phyloP scores from a whole-genome alignment of 805 yeast species.

The Tetrapisispora namnaoensis region DNA sequence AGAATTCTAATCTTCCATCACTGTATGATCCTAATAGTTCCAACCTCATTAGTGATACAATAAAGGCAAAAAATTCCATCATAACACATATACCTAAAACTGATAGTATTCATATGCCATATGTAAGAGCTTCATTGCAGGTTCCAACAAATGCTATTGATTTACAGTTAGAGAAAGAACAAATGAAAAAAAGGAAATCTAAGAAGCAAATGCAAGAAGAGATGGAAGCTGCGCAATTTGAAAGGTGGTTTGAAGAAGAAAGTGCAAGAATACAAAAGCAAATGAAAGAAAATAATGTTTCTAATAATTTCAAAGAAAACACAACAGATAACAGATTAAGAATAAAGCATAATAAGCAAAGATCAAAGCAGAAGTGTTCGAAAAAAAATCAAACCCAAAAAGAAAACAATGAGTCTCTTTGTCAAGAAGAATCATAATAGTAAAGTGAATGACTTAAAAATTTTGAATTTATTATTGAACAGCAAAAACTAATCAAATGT shows the following conservation, averaged over 20 bases:
- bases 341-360: background rate
- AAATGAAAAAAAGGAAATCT: background rate
- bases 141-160: slow-evolving; percentile 3
- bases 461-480: no score
- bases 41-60: background rate
- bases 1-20: slow-evolving; percentile 14
- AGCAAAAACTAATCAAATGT: no score
- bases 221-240: slow-evolving; percentile 76
- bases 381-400: background rate
- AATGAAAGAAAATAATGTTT: background rate
- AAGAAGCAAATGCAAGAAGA: slow-evolving; percentile 52
- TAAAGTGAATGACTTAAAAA: no score
- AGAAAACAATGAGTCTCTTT: background rate
- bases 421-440: no score
- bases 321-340: background rate
- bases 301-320: slow-evolving; percentile 1
- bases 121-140: background rate
- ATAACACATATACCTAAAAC: background rate
- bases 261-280: slow-evolving; percentile 50
- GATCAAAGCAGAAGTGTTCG: background rate
- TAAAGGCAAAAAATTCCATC: background rate
- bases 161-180: background rate
- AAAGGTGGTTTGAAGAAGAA: slow-evolving; percentile 81
- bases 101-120: slow-evolving; percentile 1
- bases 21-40: slow-evolving; percentile 7